Base-by-base conservation (phyloP, 2,329 filamentous ascomycete genomes). In the Rhytidhysteron rufulum region DNA sequence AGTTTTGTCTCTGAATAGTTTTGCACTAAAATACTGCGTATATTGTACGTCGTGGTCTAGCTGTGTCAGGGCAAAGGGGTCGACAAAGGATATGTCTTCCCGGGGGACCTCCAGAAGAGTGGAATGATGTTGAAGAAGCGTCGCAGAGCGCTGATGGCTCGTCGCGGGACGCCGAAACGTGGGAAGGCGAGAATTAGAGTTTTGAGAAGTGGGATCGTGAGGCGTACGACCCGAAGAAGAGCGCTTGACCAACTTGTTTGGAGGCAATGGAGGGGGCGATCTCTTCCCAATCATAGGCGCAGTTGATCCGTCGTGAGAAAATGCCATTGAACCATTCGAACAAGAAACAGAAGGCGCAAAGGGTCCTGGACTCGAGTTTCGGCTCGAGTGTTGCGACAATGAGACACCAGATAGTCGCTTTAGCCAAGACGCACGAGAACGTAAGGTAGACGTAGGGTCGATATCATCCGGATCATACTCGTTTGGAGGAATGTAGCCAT, bases 181-280 rank as follows among this genome's bases (percentile, higher is more conserved):
- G 2, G 80, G 77, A 45, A 85, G 70, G 54, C 84, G 79, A 34
- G 81, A 77, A 48, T 69, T 79, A 22, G 81, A 73, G 47, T 74
- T 70, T 43, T 71, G 72, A 31, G 68, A 58, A 10, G 66, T 56
- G 5, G 72, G 67, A 34, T 70, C 60, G 45, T 68, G 67, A 38
- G 70, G 57, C 37, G 67, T 67, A 48, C 75, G 74, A 34, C 72
- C 68, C 16, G 83, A 80, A 3, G 82, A 75, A 27, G 79, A 74
- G 44, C 85, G 80, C 66, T 91, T 91, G 38, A 89, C 85, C 30
- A 90, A 72, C 68, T 88, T 89, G 64, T 90, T 90, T 15, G 81
- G 83, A 7, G 79, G 70, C 22, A 79, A 63, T 13, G 65, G 59
- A 38, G 54, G 42, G 30, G 67, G 60, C 10, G 55, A 55, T 16